phyloP scores from a whole-genome alignment of 2,329 filamentous ascomycete species.

The Emericellopsis cladophorae region DNA sequence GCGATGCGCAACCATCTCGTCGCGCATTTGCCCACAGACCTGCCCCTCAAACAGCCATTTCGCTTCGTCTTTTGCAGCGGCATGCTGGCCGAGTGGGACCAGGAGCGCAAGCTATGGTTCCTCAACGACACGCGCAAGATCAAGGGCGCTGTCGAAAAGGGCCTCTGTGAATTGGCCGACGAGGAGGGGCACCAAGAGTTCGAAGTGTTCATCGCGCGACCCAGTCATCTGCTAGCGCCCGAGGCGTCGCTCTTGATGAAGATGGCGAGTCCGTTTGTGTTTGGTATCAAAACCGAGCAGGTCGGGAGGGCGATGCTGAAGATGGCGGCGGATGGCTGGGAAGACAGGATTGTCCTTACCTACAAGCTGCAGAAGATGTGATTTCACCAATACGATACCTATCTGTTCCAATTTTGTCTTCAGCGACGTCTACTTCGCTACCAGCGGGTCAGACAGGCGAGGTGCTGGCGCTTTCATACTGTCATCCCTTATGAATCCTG shows the following conservation, averaged over 20 bases:
- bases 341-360: constrained; percentile 14
- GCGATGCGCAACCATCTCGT: constrained; percentile 30
- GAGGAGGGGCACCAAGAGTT: constrained; percentile 14
- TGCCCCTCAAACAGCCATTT: constrained; percentile 13
- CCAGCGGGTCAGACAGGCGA: too few relatives aligned
- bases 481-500: too few relatives aligned
- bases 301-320: constrained; percentile 22
- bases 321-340: constrained; percentile 21
- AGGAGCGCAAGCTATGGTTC: constrained; percentile 20
- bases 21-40: constrained; percentile 12
- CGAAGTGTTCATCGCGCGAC: constrained; percentile 22
- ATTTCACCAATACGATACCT: neutral
- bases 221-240: constrained; percentile 15
- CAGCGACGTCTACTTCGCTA: too few relatives aligned
- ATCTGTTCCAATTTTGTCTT: too few relatives aligned
- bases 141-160: constrained; percentile 25
- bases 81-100: constrained; percentile 18
- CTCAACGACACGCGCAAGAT: constrained; percentile 21
- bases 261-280: constrained; percentile 14
- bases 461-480: too few relatives aligned
- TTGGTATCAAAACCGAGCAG: constrained; percentile 18
- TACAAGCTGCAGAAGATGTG: constrained; percentile 1
- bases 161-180: constrained; percentile 22
- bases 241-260: constrained; percentile 12
- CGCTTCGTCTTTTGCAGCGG: constrained; percentile 30